Percentiles rank a stretch among this genome's conserved stretches.
Evolutionary conservation across 352 stramenopile genomes (phyloP).

Genomic region (Pythium myriotylum): DNA sequence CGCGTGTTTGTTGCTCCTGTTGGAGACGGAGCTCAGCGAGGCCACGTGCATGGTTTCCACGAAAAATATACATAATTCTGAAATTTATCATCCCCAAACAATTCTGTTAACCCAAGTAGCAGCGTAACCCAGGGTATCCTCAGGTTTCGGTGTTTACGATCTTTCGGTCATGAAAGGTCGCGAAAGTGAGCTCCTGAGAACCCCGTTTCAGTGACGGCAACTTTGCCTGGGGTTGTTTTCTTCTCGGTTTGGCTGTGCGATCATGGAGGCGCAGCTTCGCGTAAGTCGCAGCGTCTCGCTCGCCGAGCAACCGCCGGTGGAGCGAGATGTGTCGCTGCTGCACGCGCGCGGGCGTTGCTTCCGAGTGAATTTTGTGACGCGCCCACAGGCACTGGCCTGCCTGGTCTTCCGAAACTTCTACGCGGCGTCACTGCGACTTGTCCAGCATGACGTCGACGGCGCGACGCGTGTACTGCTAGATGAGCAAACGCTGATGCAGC

Average conservation of each 20-base stretch:
- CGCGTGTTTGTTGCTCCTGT: slow-evolving; percentile 8
- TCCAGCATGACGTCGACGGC: slow-evolving; percentile 50
- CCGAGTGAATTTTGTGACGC: slow-evolving; percentile 41
- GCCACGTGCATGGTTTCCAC: too few relatives aligned
- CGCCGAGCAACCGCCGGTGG: slow-evolving; percentile 26
- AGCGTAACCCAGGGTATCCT: slow-evolving; percentile 2
- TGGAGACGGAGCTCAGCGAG: background rate
- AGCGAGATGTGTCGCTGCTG: too few relatives aligned
- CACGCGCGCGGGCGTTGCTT: slow-evolving; percentile 42
- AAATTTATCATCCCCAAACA: too few relatives aligned
- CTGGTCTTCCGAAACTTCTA: slow-evolving; percentile 79
- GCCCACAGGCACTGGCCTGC: slow-evolving; percentile 23
- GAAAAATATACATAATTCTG: too few relatives aligned
- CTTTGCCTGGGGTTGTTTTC: background rate
- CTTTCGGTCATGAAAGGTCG: background rate
- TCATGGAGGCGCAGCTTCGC: slow-evolving; percentile 10
- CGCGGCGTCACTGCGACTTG: slow-evolving; percentile 51
- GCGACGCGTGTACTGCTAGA: slow-evolving; percentile 42
- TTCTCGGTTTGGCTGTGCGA: too few relatives aligned
- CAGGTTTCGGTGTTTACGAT: slow-evolving; percentile 11
- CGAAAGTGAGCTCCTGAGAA: background rate
- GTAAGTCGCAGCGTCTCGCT: slow-evolving; percentile 22
- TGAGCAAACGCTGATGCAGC: slow-evolving; percentile 52
- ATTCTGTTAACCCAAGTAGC: background rate
- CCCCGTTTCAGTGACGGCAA: slow-evolving; percentile 1